Conservation (phyloP, 495 filamentous ascomycete species). For the Paragyromitra xinjiangensis region DNA sequence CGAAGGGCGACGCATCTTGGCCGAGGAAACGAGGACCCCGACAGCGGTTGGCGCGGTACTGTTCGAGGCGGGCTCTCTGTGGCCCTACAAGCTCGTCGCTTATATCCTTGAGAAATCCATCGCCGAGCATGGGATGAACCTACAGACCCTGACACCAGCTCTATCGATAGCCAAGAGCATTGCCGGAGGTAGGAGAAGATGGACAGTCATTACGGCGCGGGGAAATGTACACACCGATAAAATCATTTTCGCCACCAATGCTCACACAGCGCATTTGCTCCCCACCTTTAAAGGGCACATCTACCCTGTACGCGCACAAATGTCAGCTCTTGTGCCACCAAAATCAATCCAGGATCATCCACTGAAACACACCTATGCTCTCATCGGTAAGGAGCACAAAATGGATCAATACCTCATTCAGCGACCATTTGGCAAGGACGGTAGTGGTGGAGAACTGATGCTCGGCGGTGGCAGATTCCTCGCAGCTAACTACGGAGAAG, state of each 20-base stretch:
- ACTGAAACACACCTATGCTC: slow-evolving; percentile 68
- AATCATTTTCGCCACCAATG: slow-evolving; percentile 82
- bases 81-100: slow-evolving; percentile 84
- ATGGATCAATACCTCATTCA: slow-evolving; percentile 81
- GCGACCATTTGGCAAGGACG: slow-evolving; percentile 62
- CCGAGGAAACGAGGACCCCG: slow-evolving; percentile 59
- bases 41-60: slow-evolving; percentile 63
- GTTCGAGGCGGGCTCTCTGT: slow-evolving; percentile 65
- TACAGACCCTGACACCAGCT: slow-evolving; percentile 69
- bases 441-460: slow-evolving; percentile 69
- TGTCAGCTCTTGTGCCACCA: slow-evolving; percentile 72
- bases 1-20: slow-evolving; percentile 52
- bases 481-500: slow-evolving; percentile 64
- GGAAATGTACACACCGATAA: slow-evolving; percentile 68
- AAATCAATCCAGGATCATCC: slow-evolving; percentile 57
- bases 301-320: slow-evolving; percentile 77
- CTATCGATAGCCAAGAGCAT: slow-evolving; percentile 35
- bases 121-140: slow-evolving; percentile 64
- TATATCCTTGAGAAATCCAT: slow-evolving; percentile 70
- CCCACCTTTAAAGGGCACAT: slow-evolving; percentile 74
- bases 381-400: slow-evolving; percentile 64
- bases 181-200: slow-evolving; percentile 54
- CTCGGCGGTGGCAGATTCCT: slow-evolving; percentile 69
- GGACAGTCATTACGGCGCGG: slow-evolving; percentile 70
- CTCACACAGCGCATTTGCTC: slow-evolving; percentile 75